These are phyloP conservation scores for Cytospora schulzeri DNA, from an alignment of 2,329 filamentous ascomycete genomes.

Conservation along the genomic window DNA sequence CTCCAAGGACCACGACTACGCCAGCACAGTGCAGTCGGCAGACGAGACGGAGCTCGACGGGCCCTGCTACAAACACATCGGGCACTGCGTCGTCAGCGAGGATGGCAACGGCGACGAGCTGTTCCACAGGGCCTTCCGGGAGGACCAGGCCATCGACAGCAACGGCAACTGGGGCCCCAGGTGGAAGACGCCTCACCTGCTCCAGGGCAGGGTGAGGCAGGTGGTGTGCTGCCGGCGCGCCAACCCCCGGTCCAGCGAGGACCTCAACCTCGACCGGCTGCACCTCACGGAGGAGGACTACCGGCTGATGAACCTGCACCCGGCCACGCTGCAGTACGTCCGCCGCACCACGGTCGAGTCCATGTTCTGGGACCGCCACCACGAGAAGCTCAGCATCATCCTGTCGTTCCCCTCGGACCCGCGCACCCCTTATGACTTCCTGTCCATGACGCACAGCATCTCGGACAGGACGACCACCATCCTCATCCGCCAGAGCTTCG, in stretches of 20 bases:
- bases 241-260: conserved; percentile 29
- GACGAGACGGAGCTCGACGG: conserved; percentile 22
- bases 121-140: conserved; percentile 39
- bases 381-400: conserved; percentile 43
- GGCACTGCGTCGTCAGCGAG: conserved; percentile 39
- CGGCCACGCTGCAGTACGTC: conserved; percentile 44
- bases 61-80: conserved; percentile 32
- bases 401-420: conserved; percentile 49
- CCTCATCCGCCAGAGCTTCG: conserved; percentile 47
- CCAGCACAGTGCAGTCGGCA: conserved; percentile 31
- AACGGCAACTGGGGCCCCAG: conserved; percentile 29
- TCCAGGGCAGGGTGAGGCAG: conserved; percentile 41
- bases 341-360: conserved; percentile 44
- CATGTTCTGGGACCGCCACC: conserved; percentile 44
- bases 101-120: conserved; percentile 37
- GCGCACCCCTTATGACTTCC: conserved; percentile 49
- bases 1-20: conserved; percentile 24
- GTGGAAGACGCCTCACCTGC: conserved; percentile 16
- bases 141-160: conserved; percentile 36
- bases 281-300: conserved; percentile 41
- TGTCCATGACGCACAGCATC: conserved; percentile 49
- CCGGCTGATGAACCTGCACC: conserved; percentile 41
- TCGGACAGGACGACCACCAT: conserved; percentile 43
- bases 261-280: conserved; percentile 40
- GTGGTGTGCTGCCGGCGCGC: conserved; percentile 43